Evolutionary conservation across 805 yeast genomes (phyloP), one percentile per base, ranked within the genome.

Genomic region (Spathaspora passalidarum): DNA sequence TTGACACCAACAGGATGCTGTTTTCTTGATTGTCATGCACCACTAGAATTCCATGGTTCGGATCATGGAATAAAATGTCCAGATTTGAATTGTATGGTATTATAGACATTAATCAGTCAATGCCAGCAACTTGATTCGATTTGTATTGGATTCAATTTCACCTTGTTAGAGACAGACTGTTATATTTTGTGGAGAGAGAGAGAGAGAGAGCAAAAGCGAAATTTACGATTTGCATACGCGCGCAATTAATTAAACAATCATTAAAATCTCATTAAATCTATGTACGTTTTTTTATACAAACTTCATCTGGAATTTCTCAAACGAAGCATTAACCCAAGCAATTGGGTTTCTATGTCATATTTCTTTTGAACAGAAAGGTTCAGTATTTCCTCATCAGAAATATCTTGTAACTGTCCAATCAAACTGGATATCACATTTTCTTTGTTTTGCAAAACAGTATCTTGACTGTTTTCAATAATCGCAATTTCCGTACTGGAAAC

Each of bases 81-180:
- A 58, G 61, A 34, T 55, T 56, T 16, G 57, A 41, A 45, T 67
- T 60, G 53, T 68, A 68, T 2, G 74, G 73, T 26, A 68, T 69
- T 21, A 68, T 58, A 10, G 74, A 68, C 74, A 68, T 68, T n/a
- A n/a, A n/a, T n/a, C n/a, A n/a, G 21, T n/a, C n/a, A n/a, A n/a
- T n/a, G n/a, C n/a, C n/a, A n/a, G n/a, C n/a, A n/a, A n/a, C n/a
- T n/a, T 29, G 34, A 29, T 22, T 22, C 25, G 9, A 22, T 22
- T 22, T 6, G 25, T 22, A 22, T 22, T 6, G 6, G 6, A 22
- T 22, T n/a, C n/a, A n/a, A n/a, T n/a, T n/a, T n/a, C n/a, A n/a
- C n/a, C n/a, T n/a, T n/a, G n/a, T 22, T 22, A 7, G 29, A 25
- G 9, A 4, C 4, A 7, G 4, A 7, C 7, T 3, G 13, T 13